phyloP scores from a whole-genome alignment of 75 land plant genomes.

The Pinus taeda region DNA sequence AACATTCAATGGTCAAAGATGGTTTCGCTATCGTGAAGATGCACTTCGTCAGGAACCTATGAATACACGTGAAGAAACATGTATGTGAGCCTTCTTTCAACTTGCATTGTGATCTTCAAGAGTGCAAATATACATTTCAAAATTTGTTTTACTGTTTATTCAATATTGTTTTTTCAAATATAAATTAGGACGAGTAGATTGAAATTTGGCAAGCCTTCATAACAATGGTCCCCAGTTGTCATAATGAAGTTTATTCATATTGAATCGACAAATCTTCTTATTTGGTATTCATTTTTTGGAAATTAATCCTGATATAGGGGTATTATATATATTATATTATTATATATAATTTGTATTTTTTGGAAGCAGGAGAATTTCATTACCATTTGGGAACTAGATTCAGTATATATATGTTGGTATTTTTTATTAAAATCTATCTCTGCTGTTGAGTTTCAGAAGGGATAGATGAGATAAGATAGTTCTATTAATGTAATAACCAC shows the following conservation, averaged over 20 bases:
- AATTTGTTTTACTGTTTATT: neutral
- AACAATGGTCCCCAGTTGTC: neutral
- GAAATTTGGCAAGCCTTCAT: neutral
- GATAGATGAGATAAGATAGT: too few relatives aligned
- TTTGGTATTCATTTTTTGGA: neutral
- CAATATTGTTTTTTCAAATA: neutral
- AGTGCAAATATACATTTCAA: neutral
- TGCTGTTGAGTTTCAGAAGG: too few relatives aligned
- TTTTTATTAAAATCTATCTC: too few relatives aligned
- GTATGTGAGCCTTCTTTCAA: conserved; percentile 29
- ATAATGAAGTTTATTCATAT: neutral
- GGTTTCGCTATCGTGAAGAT: conserved; percentile 96
- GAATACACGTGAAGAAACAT: conserved; percentile 95
- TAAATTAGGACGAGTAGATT: neutral
- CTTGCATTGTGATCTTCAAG: neutral
- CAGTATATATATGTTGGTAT: too few relatives aligned
- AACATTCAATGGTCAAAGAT: conserved; percentile 93
- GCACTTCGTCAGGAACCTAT: conserved; percentile 88
- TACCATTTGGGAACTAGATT: too few relatives aligned
- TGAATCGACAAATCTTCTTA: neutral
- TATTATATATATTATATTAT: too few relatives aligned
- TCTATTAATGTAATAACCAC: too few relatives aligned
- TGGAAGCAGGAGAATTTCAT: too few relatives aligned
- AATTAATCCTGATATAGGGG: too few relatives aligned
- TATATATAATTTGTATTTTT: too few relatives aligned